Evolutionary conservation across 148 eudicot genomes (phyloP).

Genomic region (Tetragonia tetragonoides): DNA sequence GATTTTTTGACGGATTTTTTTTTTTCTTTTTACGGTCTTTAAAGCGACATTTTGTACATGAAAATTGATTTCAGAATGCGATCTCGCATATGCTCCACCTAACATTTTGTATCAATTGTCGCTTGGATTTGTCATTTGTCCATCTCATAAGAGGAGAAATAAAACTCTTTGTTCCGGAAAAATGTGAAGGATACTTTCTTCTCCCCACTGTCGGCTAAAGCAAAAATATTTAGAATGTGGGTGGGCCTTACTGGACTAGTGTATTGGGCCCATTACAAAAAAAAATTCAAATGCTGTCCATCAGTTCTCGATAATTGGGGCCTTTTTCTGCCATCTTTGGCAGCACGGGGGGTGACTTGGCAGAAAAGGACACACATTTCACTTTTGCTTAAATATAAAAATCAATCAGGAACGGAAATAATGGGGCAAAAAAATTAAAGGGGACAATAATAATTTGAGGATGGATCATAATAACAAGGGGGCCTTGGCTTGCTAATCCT

Average conservation of each 20-base stretch:
- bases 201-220: not conserved
- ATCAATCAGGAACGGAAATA: too few species aligned
- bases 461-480: constrained; percentile 4
- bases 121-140: not conserved
- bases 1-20: too few species aligned
- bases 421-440: not conserved
- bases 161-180: not conserved
- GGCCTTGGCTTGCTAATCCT: not conserved
- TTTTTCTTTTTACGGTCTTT: too few species aligned
- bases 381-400: constrained; percentile 5
- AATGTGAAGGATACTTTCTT: not conserved
- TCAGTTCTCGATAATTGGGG: constrained; percentile 24
- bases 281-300: constrained; percentile 11
- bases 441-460: not conserved
- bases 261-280: constrained; percentile 14
- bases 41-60: too few species aligned
- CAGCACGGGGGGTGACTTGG: constrained; percentile 13
- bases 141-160: not conserved
- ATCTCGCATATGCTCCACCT: too few species aligned
- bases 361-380: constrained; percentile 21
- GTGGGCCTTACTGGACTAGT: constrained; percentile 15
- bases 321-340: constrained; percentile 3
- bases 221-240: not conserved
- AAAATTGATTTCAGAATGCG: too few species aligned
- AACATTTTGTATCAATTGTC: not conserved